Evolutionary conservation across 306 rosid genomes (phyloP).

Genomic region (Acacia acuminata): DNA sequence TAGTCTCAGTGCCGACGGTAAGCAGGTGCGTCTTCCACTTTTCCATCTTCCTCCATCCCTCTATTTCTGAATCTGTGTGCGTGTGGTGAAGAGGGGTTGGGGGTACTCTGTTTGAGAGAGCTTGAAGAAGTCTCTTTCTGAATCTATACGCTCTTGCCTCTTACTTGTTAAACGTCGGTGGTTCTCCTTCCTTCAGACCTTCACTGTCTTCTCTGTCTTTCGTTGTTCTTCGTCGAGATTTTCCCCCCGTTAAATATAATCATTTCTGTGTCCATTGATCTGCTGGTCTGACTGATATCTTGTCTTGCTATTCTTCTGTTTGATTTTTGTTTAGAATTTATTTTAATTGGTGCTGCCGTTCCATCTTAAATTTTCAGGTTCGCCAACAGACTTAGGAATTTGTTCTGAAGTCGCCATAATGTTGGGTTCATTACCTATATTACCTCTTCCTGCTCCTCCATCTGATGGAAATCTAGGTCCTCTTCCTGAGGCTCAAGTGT

Average conservation of each 20-base stretch:
- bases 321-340: background rate
- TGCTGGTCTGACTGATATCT: background rate
- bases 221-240: background rate
- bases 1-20: too few relatives aligned
- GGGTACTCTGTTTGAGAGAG: too few relatives aligned
- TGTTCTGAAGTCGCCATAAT: constrained; percentile 34
- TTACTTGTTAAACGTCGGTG: too few relatives aligned
- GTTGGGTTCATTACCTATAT: constrained; percentile 74
- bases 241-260: background rate
- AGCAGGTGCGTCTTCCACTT: too few relatives aligned
- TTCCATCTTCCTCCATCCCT: too few relatives aligned
- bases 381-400: background rate
- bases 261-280: background rate
- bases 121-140: too few relatives aligned
- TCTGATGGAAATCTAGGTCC: constrained; percentile 72
- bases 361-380: constrained; percentile 15
- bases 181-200: background rate
- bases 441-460: constrained; percentile 91
- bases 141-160: too few relatives aligned
- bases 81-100: too few relatives aligned
- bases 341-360: background rate
- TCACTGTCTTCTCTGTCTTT: background rate
- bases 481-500: constrained; percentile 54
- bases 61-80: too few relatives aligned
- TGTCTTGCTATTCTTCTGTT: background rate